Base-by-base conservation (phyloP, 2,329 filamentous ascomycete species). In the Phyllosticta paracitricarpa region DNA sequence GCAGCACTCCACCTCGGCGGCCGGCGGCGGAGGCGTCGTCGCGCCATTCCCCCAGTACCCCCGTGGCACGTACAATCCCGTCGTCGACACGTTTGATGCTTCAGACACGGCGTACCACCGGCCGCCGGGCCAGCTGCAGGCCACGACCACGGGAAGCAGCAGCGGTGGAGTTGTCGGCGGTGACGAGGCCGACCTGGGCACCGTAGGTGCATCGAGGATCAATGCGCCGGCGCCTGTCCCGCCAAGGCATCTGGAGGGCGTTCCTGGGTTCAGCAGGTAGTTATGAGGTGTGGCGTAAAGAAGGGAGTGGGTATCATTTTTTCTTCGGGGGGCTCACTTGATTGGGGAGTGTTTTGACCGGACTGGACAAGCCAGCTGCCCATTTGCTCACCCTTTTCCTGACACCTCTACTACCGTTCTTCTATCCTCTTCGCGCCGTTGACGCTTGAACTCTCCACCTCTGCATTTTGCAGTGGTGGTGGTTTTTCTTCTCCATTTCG, bases 91-190 rank as follows among this genome's bases (percentile, higher is more conserved):
- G 3, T 65, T 72, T 26, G 71, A 55, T 5, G 58, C 17, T 19
- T 25, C 70, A 7, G 72, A 74, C 52, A 74, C 72, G 26, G 70
- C 69, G 12, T 74, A 75, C 56, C 71, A 73, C 58, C 67, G 68
- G 8, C 68, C 69, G 7, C 62, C 66, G 14, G 70, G 69, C 0
- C 66, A 72, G 14, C 68, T 64, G 19, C 40, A 48, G 14, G 70
- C 72, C 3, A 67, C 64, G 17, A 70, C 71, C 4, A 72, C 71
- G 17, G 71, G 71, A 14, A 48, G 24, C 24, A n/a, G 22, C 19
- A 70, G 69, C 40, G 71, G 70, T 30, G 58, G 28, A 51, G 10
- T 54, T 10, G 8, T 7, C 52, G n/a, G 19, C 8, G 22, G 25
- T 22, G 35, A 54, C 6, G 52, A 54, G 25, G 52, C 52, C 22